Evolutionary conservation across 768 basidiomycete species (phyloP).

Genomic region (Lactarius trivialis): DNA sequence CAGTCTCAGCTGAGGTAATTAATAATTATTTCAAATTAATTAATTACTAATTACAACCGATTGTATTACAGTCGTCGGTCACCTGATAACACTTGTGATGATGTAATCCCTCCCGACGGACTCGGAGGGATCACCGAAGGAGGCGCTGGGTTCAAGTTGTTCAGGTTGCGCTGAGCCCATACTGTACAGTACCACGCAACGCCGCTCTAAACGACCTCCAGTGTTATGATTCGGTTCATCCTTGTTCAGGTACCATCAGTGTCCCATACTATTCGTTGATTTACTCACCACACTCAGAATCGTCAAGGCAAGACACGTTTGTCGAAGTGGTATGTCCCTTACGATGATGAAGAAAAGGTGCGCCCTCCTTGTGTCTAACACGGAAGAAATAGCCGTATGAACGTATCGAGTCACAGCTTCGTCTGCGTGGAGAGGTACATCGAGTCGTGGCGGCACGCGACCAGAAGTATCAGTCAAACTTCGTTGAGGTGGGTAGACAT

Average conservation of each 20-base stretch:
- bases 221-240: conserved; percentile 90
- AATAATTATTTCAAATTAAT: too few relatives aligned
- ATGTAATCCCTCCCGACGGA: too few relatives aligned
- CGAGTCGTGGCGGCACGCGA: conserved; percentile 92
- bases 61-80: too few relatives aligned
- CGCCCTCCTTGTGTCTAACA: conserved; percentile 7
- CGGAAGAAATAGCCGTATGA: neutral
- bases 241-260: conserved; percentile 74
- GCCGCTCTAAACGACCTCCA: neutral
- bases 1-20: too few relatives aligned
- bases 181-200: neutral
- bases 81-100: too few relatives aligned
- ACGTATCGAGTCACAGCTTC: conserved; percentile 48
- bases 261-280: neutral
- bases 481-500: conserved; percentile 74
- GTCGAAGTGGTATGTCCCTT: conserved; percentile 98
- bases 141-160: too few relatives aligned
- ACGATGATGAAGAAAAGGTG: conserved; percentile 98
- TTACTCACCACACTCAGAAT: conserved; percentile 48
- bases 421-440: conserved; percentile 94
- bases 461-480: conserved; percentile 98
- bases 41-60: too few relatives aligned
- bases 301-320: conserved; percentile 96
- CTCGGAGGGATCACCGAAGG: too few relatives aligned
- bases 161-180: neutral